Evolutionary conservation across 2,329 filamentous ascomycete species (phyloP).

Genomic region (Emmonsiellopsis sp.): DNA sequence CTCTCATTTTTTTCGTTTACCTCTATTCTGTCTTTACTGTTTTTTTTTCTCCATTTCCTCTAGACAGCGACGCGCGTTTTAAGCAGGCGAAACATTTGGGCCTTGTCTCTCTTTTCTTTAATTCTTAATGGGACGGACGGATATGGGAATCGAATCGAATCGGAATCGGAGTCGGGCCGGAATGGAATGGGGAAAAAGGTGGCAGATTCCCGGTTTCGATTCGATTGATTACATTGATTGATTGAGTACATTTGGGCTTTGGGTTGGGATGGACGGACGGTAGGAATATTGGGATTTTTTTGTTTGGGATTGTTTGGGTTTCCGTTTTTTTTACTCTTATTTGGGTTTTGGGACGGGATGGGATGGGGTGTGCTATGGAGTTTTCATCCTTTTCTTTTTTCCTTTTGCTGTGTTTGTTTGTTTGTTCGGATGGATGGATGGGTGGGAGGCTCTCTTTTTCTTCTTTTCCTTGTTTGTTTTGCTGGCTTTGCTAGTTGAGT

Average conservation of each 20-base stretch:
- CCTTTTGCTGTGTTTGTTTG: not conserved
- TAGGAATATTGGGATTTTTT: not conserved
- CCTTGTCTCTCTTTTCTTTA: too few relatives aligned
- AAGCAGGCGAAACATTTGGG: too few relatives aligned
- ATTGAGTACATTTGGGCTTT: not conserved
- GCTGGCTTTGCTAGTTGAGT: constrained; percentile 1
- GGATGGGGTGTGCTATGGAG: constrained; percentile 3
- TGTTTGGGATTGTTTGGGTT: not conserved
- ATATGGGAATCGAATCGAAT: too few relatives aligned
- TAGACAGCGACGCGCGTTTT: too few relatives aligned
- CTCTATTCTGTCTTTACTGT: too few relatives aligned
- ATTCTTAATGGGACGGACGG: too few relatives aligned
- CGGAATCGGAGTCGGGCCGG: too few relatives aligned
- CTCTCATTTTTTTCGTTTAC: too few relatives aligned
- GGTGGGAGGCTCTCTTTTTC: not conserved
- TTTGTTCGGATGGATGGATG: not conserved
- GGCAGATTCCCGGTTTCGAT: too few relatives aligned
- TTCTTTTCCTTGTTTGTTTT: constrained; percentile 4
- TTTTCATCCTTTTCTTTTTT: constrained; percentile 6
- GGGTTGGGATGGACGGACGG: not conserved
- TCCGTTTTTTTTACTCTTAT: not conserved
- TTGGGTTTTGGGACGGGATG: too few relatives aligned
- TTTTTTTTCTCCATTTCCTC: too few relatives aligned
- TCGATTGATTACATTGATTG: not conserved
- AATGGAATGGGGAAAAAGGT: too few relatives aligned